Conservation (phyloP, 345 rosid genomes). For the Populus tremula region DNA sequence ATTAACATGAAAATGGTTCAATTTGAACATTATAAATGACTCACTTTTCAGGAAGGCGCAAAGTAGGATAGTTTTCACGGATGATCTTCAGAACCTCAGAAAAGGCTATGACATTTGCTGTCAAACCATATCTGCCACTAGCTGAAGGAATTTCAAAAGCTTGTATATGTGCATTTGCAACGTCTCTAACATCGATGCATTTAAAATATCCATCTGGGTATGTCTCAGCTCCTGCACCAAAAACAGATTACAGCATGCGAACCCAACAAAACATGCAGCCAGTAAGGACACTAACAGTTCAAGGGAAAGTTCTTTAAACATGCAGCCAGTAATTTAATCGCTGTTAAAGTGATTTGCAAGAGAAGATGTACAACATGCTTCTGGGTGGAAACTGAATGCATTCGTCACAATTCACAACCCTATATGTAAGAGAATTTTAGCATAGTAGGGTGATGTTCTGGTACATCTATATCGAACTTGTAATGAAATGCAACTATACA, state of each 20-base stretch:
- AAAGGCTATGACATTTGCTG: background rate
- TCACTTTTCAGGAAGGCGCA: slow-evolving; percentile 6
- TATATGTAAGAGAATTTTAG: background rate
- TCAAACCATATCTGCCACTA: slow-evolving; percentile 15
- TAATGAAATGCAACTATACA: background rate
- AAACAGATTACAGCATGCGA: background rate
- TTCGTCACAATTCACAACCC: too few relatives aligned
- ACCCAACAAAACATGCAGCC: too few relatives aligned
- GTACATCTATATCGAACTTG: background rate
- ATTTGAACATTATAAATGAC: background rate
- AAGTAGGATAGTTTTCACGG: background rate
- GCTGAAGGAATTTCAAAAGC: slow-evolving; percentile 5
- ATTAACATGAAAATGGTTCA: too few relatives aligned
- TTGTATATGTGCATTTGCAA: slow-evolving; percentile 12
- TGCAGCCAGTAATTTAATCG: too few relatives aligned
- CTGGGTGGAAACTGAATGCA: too few relatives aligned
- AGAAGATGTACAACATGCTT: too few relatives aligned
- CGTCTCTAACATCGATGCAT: slow-evolving; percentile 16
- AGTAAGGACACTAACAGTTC: background rate
- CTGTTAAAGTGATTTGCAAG: too few relatives aligned
- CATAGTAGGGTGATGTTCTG: background rate
- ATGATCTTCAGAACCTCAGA: slow-evolving; percentile 4
- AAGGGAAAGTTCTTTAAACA: too few relatives aligned
- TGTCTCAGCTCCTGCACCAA: slow-evolving; percentile 10
- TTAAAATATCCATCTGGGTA: background rate